Evolutionary conservation across 2,329 filamentous ascomycete species (phyloP), one percentile per base, ranked within the genome.

Genomic region (Aurifilum marmelostoma): DNA sequence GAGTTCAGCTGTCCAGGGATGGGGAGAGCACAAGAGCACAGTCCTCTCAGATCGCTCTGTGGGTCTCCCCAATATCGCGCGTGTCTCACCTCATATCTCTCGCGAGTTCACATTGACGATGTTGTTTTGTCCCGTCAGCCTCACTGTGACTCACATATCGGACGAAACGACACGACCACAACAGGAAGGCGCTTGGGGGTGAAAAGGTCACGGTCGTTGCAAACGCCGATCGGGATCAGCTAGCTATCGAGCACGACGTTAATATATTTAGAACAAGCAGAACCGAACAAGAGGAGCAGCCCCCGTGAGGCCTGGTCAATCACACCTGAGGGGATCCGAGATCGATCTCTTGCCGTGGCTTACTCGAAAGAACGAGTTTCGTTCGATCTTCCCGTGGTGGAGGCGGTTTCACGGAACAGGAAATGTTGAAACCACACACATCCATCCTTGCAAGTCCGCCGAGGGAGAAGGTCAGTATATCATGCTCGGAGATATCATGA

Each of bases 211-310:
- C 43, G 43, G 21, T 11, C 43, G 21, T 47, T 47, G 43, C 18
- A 47, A 47, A 47, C 43, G 43, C 43, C 21, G 43, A 21, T n/a
- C 21, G 43, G 43, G 43, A 47, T 47, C n/a, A 47, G 43, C 43
- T 47, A 47, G 43, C 43, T 47, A n/a, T 47, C n/a, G 24, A 21
- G 24, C 29, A 27, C 37, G n/a, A 29, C 39, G 24, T 27, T 41
- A 62, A 62, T 62, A 62, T 62, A 62, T 62, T 37, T 62, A 39
- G n/a, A 41, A 62, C 59, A 62, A 43, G 2, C 21, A 24, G 21
- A 47, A 47, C 21, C 18, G 43, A 47, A 47, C 21, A n/a, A 47
- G 18, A 47, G 18, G 43, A n/a, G n/a, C n/a, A n/a, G n/a, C n/a
- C n/a, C 34, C 43, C 21, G 43, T n/a, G 43, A 47, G 43, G 43